Evolutionary conservation across 768 basidiomycete species (phyloP), one percentile per base, ranked within the genome.

Genomic region (Coprinellus micaceus): DNA sequence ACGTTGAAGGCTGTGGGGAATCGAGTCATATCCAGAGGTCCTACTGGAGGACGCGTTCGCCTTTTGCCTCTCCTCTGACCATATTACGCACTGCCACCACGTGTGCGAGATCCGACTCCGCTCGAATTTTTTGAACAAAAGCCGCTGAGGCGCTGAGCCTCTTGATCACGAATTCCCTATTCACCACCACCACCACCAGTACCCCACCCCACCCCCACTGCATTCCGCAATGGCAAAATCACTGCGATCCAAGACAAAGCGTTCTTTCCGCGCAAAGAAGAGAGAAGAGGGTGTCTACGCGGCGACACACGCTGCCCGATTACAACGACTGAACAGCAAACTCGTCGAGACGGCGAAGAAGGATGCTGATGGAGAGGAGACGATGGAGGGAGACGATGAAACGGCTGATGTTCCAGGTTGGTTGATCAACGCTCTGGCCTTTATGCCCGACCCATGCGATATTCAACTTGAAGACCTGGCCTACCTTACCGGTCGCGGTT

Each of bases 161-260:
- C 44, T n/a, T 33, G 33, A 33, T 33, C 33, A 51, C 22, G 48
- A 41, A 22, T 12, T 12, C 52, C 52, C 47, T 43, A 24, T 43
- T 50, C 54, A 25, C 43, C 52, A 17, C 44, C 9, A 45, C 44
- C 58, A 65, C 44, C 59, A 62, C 55, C 46, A 53, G n/a, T n/a
- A n/a, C n/a, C 53, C 43, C 47, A 43, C 58, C 30, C 21, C 54
- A 30, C 33, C 48, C 22, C 53, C 46, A 54, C 33, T 13, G 13
- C 33, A 33, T 13, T 26, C 46, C 52, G 48, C 60, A 26, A 91
- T 94, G 91, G 91, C 88, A 41, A 94, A 94, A 77, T 91, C 89
- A 43, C 79, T 82, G 39, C 77, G 91, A 65, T 90, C 89, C 6
- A 94, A 94, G 73, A 78, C 81, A 47, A 94, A 93, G 67, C 87